Percentiles rank a stretch among this genome's conserved stretches.
Conservation (phyloP, 2,329 filamentous ascomycete genomes). For the Verticillium isaacii region DNA sequence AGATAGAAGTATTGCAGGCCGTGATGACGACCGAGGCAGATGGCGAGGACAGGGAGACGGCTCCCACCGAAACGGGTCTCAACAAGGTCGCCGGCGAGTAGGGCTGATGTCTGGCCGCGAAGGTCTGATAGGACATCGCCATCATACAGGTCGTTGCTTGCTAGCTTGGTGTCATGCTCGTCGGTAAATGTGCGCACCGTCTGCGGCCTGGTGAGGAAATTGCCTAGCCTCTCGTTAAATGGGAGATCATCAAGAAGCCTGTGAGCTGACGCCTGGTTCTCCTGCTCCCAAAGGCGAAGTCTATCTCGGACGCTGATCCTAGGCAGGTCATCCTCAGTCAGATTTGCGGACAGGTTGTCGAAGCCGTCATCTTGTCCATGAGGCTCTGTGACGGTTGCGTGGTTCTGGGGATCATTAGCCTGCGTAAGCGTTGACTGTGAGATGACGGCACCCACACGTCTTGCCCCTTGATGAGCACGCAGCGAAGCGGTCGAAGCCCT, state of each 20-base stretch:
- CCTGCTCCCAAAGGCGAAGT: conserved; percentile 34
- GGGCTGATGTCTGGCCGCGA: conserved; percentile 22
- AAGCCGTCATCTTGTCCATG: background rate
- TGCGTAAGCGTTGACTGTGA: background rate
- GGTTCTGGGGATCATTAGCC: background rate
- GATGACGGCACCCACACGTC: background rate
- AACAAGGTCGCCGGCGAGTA: conserved; percentile 43
- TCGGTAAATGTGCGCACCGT: conserved; percentile 18
- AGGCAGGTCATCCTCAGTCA: background rate
- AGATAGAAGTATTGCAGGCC: conserved; percentile 51
- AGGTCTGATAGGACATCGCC: conserved; percentile 30
- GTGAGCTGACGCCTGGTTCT: conserved; percentile 23
- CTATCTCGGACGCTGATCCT: conserved; percentile 29
- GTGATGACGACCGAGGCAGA: conserved; percentile 48
- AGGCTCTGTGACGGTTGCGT: background rate
- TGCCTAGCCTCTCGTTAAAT: conserved; percentile 20
- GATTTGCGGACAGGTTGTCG: conserved; percentile 1
- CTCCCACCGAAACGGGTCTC: conserved; percentile 39
- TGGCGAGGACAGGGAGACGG: conserved; percentile 41
- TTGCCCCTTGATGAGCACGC: background rate
- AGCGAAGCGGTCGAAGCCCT: background rate
- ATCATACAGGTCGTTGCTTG: conserved; percentile 23
- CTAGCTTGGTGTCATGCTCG: conserved; percentile 14
- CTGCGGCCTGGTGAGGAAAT: conserved; percentile 29
- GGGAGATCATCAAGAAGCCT: conserved; percentile 22